Conservation (phyloP, 2,329 filamentous ascomycete species). For the Chrysoporthe cubensis region DNA sequence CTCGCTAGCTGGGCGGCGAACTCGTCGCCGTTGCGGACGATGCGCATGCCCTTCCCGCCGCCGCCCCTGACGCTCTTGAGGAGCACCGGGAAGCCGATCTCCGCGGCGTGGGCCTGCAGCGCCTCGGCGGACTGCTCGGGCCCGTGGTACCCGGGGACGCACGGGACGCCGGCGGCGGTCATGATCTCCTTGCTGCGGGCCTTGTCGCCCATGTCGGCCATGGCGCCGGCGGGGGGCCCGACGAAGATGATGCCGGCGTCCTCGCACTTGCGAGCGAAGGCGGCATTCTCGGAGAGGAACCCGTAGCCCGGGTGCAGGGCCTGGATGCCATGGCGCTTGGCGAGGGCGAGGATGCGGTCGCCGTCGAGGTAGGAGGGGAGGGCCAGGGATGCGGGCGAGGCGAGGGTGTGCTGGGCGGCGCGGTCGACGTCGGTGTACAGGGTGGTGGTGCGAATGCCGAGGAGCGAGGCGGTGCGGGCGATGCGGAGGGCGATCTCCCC, state of each 20-base stretch:
- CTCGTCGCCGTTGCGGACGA: slow-evolving; percentile 69
- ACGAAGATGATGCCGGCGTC: slow-evolving; percentile 93
- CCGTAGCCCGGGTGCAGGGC: slow-evolving; percentile 97
- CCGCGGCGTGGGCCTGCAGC: slow-evolving; percentile 70
- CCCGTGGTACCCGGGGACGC: slow-evolving; percentile 95
- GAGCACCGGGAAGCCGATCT: slow-evolving; percentile 71
- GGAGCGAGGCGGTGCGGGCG: slow-evolving; percentile 80
- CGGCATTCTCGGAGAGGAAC: slow-evolving; percentile 91
- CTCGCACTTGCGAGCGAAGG: slow-evolving; percentile 85
- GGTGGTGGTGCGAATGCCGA: slow-evolving; percentile 91
- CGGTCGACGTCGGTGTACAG: slow-evolving; percentile 94
- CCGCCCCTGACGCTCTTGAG: slow-evolving; percentile 82
- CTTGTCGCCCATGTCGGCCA: slow-evolving; percentile 92
- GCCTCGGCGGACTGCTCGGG: slow-evolving; percentile 71
- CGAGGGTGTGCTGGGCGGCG: slow-evolving; percentile 82
- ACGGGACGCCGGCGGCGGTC: slow-evolving; percentile 91
- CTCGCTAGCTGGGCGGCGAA: slow-evolving; percentile 72
- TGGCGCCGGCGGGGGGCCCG: slow-evolving; percentile 82
- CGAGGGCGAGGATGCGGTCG: slow-evolving; percentile 86
- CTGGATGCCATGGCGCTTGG: slow-evolving; percentile 83
- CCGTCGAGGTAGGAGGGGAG: slow-evolving; percentile 92
- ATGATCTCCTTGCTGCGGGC: slow-evolving; percentile 95
- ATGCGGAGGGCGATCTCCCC: slow-evolving; percentile 97
- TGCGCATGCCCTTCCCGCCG: slow-evolving; percentile 84
- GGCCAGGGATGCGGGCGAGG: slow-evolving; percentile 81